Conservation (phyloP, 2,329 filamentous ascomycete genomes). For the Ceratocystis harringtonii region DNA sequence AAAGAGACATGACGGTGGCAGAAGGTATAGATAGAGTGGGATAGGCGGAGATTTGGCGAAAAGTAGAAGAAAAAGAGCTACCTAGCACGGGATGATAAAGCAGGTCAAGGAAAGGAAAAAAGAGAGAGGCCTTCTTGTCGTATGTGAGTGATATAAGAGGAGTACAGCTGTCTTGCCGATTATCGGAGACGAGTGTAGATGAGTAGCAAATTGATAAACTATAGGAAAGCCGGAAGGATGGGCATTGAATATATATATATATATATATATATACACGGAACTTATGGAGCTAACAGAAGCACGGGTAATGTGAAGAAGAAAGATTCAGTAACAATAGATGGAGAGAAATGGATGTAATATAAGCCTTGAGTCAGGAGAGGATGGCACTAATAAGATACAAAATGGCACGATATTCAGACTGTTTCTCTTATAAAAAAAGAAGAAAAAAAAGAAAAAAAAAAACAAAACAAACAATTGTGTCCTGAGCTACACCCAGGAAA, state of each 20-base stretch:
- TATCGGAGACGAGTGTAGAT: not conserved
- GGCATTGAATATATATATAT: not conserved
- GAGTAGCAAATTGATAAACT: not conserved
- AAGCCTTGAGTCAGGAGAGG: not conserved
- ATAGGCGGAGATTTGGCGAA: not conserved
- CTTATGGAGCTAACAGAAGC: not conserved
- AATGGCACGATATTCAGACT: not conserved
- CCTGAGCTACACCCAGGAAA: not conserved
- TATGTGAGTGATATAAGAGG: too few relatives aligned
- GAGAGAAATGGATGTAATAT: not conserved
- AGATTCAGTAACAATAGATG: not conserved
- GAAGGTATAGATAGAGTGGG: not conserved
- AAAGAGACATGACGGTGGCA: conserved; percentile 19
- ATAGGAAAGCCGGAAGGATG: not conserved
- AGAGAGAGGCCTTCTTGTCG: not conserved
- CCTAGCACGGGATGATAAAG: not conserved
- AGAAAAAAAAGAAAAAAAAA: too few relatives aligned
- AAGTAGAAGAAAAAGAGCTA: not conserved
- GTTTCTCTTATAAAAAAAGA: not conserved
- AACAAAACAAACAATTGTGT: not conserved
- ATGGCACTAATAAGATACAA: not conserved
- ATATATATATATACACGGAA: not conserved
- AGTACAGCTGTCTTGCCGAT: not conserved
- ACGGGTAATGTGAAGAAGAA: not conserved
- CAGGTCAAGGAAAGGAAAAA: not conserved